A percentile compares a stretch with the other conserved stretches of the same genome.
Evolutionary conservation across 108 stramenopile genomes (phyloP).

Genomic region (Pseudonitzschia multiseries): DNA sequence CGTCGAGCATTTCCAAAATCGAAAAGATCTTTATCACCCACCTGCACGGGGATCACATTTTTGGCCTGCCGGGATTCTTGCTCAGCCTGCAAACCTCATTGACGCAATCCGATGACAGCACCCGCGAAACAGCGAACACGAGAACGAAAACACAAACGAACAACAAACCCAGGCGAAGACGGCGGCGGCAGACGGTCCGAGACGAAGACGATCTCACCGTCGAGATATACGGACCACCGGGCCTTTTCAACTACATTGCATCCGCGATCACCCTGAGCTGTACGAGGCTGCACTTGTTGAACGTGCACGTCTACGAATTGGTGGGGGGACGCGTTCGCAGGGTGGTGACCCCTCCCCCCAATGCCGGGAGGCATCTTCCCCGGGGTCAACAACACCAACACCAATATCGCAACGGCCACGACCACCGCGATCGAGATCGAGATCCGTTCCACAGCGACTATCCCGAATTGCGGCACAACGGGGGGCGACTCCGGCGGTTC

Average conservation of each 20-base stretch:
- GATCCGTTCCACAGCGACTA: conserved; percentile 56
- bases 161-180: background rate
- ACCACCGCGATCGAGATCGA: conserved; percentile 42
- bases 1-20: conserved; percentile 21
- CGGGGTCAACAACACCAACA: too few species aligned
- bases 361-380: background rate
- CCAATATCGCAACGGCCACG: conserved; percentile 21
- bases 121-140: background rate
- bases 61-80: conserved; percentile 84
- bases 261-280: conserved; percentile 53
- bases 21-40: conserved; percentile 86
- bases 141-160: conserved; percentile 25
- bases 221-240: conserved; percentile 80
- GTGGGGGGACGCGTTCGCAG: conserved; percentile 57
- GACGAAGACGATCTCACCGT: conserved; percentile 26
- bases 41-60: conserved; percentile 93
- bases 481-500: conserved; percentile 31
- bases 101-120: conserved; percentile 8
- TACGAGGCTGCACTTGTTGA: conserved; percentile 49
- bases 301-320: conserved; percentile 65
- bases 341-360: conserved; percentile 7
- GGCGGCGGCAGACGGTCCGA: background rate
- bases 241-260: conserved; percentile 77
- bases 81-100: conserved; percentile 34
- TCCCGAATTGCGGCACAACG: conserved; percentile 51